These are phyloP conservation scores for Psilocybe subaeruginosa DNA, from an alignment of 768 basidiomycete species.

Conservation along the genomic window DNA sequence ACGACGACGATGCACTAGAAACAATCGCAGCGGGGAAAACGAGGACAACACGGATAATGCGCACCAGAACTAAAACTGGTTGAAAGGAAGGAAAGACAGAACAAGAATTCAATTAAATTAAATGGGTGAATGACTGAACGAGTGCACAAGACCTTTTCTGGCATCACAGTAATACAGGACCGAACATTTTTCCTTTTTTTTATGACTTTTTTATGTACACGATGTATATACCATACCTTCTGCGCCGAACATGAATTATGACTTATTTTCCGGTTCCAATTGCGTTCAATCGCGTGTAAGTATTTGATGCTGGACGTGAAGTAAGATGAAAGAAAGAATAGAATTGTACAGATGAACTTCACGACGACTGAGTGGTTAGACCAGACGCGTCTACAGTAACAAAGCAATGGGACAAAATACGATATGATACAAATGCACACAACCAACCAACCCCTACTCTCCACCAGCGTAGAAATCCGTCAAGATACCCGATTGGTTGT, in stretches of 20 bases:
- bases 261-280: background rate
- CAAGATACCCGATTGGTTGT: background rate
- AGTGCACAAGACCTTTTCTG: background rate
- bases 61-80: slow-evolving; percentile 38
- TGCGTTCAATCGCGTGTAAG: background rate
- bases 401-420: background rate
- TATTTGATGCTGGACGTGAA: background rate
- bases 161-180: background rate
- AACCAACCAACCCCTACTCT: background rate
- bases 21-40: slow-evolving; percentile 22
- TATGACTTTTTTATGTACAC: background rate
- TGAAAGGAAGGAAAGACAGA: slow-evolving; percentile 8
- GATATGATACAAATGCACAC: background rate
- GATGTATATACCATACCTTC: background rate
- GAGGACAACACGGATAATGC: slow-evolving; percentile 33
- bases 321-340: background rate
- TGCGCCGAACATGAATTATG: background rate
- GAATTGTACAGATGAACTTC: too few species aligned
- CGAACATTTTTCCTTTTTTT: background rate
- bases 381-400: background rate
- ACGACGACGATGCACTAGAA: slow-evolving; percentile 24
- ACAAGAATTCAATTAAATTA: background rate
- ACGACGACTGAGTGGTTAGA: too few species aligned
- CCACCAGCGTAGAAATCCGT: slow-evolving; percentile 12
- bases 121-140: background rate